A percentile compares a stretch with the other conserved stretches of the same genome.
Conservation (phyloP, 2,329 filamentous ascomycete genomes). For the Hymenoscyphus linearis region DNA sequence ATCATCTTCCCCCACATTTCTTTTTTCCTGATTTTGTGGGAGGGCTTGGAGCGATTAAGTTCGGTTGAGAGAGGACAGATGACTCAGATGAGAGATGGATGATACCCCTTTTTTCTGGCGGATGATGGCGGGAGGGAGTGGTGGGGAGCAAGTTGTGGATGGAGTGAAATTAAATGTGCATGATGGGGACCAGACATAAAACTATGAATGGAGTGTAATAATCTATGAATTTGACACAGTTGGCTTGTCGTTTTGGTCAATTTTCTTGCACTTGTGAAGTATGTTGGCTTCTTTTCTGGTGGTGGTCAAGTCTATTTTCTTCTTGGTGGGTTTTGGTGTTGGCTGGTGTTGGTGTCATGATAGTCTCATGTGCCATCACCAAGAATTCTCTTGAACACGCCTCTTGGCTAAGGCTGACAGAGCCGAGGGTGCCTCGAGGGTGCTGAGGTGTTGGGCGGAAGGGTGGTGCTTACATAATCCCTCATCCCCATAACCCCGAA, state of each 20-base stretch:
- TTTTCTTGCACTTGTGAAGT: background rate
- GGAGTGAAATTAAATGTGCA: too few species aligned
- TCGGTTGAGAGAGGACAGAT: background rate
- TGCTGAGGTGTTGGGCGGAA: too few species aligned
- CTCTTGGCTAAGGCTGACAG: too few species aligned
- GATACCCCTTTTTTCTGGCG: constrained; percentile 8
- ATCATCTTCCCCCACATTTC: background rate
- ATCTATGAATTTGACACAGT: background rate
- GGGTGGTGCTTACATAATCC: too few species aligned
- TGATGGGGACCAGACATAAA: too few species aligned
- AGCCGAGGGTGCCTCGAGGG: too few species aligned
- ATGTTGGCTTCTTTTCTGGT: background rate
- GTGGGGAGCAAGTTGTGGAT: background rate
- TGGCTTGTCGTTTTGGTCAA: background rate
- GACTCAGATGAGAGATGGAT: constrained; percentile 11
- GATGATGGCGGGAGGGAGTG: background rate
- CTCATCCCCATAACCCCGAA: too few species aligned
- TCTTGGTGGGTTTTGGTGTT: too few species aligned
- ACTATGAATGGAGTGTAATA: background rate
- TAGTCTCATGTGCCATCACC: background rate
- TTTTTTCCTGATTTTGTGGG: background rate
- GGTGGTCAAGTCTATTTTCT: background rate
- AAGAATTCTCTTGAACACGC: too few species aligned
- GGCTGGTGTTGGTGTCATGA: background rate
- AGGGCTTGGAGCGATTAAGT: background rate